Conservation (phyloP, 352 stramenopile species). For the Phytopythium chamaehyphon region DNA sequence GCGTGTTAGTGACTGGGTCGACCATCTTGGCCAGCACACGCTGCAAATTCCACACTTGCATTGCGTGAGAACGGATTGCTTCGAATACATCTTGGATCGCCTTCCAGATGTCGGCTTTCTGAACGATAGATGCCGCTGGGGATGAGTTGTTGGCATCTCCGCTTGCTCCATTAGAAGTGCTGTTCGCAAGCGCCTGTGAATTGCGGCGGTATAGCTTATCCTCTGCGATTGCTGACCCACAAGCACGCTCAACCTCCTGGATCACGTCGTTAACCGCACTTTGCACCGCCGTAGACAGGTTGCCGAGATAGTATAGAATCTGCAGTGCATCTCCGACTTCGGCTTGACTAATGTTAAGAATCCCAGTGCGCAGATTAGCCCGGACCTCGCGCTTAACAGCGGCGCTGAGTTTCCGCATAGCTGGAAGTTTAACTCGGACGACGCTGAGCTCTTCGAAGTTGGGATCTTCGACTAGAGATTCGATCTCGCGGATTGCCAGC, state of each 20-base stretch:
- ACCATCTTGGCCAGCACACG: conserved; percentile 82
- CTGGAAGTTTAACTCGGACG: conserved; percentile 51
- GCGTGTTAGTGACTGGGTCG: conserved; percentile 33
- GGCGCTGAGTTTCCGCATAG: conserved; percentile 34
- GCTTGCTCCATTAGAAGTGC: conserved; percentile 4
- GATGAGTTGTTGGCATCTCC: conserved; percentile 30
- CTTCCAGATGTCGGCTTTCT: conserved; percentile 79
- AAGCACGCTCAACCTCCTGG: conserved; percentile 73
- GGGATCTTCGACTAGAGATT: conserved; percentile 41
- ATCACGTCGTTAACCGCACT: conserved; percentile 79
- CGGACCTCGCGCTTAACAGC: conserved; percentile 56
- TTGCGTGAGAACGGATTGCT: conserved; percentile 48
- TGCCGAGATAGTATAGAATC: conserved; percentile 74
- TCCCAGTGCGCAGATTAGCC: conserved; percentile 35
- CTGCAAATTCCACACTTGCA: conserved; percentile 87
- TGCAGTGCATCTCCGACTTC: conserved; percentile 75
- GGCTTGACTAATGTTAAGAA: conserved; percentile 57
- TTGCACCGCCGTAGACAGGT: conserved; percentile 59
- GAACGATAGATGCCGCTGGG: conserved; percentile 16
- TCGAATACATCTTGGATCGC: conserved; percentile 80
- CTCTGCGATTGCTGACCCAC: conserved; percentile 49
- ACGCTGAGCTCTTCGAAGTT: conserved; percentile 67
- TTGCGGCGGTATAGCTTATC: conserved; percentile 46
- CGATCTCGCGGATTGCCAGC: conserved; percentile 72
- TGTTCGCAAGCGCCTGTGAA: conserved; percentile 7